Conservation (phyloP, 2,329 filamentous ascomycete genomes). For the Fusarium ambrosium region DNA sequence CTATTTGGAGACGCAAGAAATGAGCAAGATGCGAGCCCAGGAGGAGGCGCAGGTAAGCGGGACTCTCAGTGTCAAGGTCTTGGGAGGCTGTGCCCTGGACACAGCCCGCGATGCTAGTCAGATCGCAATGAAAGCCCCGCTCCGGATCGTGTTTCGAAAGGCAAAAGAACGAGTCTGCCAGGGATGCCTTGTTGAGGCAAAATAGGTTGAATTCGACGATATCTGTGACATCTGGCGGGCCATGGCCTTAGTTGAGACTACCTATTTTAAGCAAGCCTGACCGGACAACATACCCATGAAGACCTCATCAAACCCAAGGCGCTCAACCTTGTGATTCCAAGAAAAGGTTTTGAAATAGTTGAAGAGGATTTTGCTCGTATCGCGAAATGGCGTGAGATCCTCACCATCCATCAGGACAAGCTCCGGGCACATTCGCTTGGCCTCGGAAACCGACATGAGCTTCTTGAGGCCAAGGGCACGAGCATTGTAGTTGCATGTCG, state of each 20-base stretch:
- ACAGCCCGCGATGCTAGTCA: conserved; percentile 75
- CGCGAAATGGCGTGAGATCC: conserved; percentile 85
- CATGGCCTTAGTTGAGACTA: conserved; percentile 13
- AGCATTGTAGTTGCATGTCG: conserved; percentile 95
- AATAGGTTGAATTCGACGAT: conserved; percentile 85
- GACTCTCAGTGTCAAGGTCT: conserved; percentile 49
- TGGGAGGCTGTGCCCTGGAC: conserved; percentile 53
- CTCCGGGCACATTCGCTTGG: conserved; percentile 83
- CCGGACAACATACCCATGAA: conserved; percentile 57
- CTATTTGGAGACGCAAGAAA: conserved; percentile 78
- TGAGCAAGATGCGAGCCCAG: conserved; percentile 86
- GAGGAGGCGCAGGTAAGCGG: conserved; percentile 71
- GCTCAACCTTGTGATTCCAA: conserved; percentile 84
- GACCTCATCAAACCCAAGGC: conserved; percentile 92
- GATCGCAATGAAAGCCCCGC: conserved; percentile 84
- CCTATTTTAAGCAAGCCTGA: neutral
- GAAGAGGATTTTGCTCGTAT: conserved; percentile 87
- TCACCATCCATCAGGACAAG: conserved; percentile 89
- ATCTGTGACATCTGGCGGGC: conserved; percentile 81
- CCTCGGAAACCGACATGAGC: conserved; percentile 87
- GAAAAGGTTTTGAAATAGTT: conserved; percentile 78
- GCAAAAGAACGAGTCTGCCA: conserved; percentile 82
- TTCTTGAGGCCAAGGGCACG: conserved; percentile 81
- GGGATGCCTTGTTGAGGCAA: conserved; percentile 75
- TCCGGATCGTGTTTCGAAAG: conserved; percentile 81